Conservation (phyloP, 116 monocot species). For the Phalaenopsis hybrid region DNA sequence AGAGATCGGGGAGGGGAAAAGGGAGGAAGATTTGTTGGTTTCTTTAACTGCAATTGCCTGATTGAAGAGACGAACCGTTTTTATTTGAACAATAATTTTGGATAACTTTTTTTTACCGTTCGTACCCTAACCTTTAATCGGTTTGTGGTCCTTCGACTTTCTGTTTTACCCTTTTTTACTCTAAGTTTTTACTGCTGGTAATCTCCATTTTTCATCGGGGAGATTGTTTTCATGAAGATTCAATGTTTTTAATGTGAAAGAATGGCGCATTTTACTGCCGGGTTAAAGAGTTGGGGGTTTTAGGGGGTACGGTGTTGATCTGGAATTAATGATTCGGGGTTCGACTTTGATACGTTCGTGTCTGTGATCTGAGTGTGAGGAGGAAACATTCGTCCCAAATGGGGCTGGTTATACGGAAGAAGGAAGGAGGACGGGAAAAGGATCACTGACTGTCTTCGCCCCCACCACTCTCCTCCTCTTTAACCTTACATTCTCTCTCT, state of each 20-base stretch:
- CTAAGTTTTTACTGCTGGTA: neutral
- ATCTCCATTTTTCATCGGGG: neutral
- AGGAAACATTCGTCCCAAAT: neutral
- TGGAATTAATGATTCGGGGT: neutral
- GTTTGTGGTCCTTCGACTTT: neutral
- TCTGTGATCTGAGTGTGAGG: neutral
- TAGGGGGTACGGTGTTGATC: neutral
- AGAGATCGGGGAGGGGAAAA: no score
- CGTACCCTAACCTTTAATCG: neutral
- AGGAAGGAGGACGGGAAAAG: neutral
- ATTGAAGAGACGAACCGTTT: neutral
- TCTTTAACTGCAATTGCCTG: neutral
- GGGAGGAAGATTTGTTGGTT: neutral
- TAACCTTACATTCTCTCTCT: neutral
- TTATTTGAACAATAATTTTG: neutral
- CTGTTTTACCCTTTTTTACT: neutral
- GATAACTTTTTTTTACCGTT: neutral
- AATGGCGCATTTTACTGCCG: neutral
- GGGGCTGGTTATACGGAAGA: neutral
- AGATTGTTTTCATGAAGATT: neutral
- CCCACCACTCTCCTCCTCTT: conserved; percentile 3
- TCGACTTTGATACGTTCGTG: neutral
- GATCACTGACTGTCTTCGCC: neutral
- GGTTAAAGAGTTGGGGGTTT: neutral
- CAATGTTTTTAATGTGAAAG: neutral